phyloP scores from a whole-genome alignment of 805 yeast species.

The Saccharomyces jurei region DNA sequence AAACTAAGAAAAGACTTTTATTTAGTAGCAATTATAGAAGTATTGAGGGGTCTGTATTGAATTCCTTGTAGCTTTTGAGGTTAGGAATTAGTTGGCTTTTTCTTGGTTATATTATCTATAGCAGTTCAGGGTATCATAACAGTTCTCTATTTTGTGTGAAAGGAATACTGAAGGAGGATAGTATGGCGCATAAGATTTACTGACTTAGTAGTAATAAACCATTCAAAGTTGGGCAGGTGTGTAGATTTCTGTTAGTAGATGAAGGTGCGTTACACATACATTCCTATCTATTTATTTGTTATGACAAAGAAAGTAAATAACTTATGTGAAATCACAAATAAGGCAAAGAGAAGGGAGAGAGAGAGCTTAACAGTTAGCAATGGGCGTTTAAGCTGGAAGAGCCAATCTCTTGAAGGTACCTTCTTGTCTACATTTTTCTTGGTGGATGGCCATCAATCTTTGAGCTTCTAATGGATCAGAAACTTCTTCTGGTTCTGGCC shows the following conservation, averaged over 20 bases:
- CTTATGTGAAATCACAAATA: background rate
- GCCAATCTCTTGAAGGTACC: slow-evolving; percentile 44
- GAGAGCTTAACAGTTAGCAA: background rate
- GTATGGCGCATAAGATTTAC: background rate
- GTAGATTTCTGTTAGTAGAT: too few species aligned
- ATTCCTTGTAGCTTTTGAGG: slow-evolving; percentile 6
- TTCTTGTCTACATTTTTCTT: slow-evolving; percentile 38
- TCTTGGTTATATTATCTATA: slow-evolving; percentile 11
- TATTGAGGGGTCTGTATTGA: slow-evolving; percentile 2
- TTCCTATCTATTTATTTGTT: too few species aligned
- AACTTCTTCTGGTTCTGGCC: slow-evolving; percentile 43
- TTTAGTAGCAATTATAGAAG: slow-evolving; percentile 1
- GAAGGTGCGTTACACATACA: too few species aligned
- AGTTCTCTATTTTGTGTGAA: background rate
- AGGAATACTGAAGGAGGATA: background rate
- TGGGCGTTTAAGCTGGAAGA: slow-evolving; percentile 12
- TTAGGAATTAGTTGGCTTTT: slow-evolving; percentile 9
- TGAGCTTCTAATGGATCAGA: slow-evolving; percentile 43
- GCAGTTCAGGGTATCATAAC: slow-evolving; percentile 2
- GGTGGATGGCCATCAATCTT: slow-evolving; percentile 39
- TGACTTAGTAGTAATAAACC: too few species aligned
- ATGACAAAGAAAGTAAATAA: too few species aligned
- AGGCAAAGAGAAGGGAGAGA: background rate
- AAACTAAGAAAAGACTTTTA: slow-evolving; percentile 28
- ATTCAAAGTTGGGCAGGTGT: too few species aligned